phyloP scores from a whole-genome alignment of 1,284 basidiomycete genomes.

The Ustilago bromivora region DNA sequence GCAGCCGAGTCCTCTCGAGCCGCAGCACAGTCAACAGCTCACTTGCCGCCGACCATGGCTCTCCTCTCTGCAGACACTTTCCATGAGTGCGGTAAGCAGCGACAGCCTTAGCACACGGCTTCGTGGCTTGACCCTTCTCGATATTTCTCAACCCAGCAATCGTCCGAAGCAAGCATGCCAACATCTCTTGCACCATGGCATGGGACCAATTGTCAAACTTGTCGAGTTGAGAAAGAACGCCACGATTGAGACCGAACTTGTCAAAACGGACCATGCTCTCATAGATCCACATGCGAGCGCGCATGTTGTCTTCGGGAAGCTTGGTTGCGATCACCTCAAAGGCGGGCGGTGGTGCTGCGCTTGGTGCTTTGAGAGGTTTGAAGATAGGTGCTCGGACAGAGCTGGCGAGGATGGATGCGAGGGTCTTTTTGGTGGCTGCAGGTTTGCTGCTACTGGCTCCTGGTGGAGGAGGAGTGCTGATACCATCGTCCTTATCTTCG shows the following conservation, averaged over 20 bases:
- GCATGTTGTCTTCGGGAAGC: slow-evolving; percentile 52
- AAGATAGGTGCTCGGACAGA: slow-evolving; percentile 21
- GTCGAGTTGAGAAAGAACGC: slow-evolving; percentile 51
- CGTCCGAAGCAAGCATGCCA: slow-evolving; percentile 49
- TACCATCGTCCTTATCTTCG: slow-evolving; percentile 30
- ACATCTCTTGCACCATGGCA: slow-evolving; percentile 47
- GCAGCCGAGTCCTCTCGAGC: slow-evolving; percentile 16
- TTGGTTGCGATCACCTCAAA: slow-evolving; percentile 50
- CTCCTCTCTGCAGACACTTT: slow-evolving; percentile 44
- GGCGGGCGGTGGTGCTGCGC: slow-evolving; percentile 28
- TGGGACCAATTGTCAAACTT: slow-evolving; percentile 59
- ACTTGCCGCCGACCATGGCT: slow-evolving; percentile 51
- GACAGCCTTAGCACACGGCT: slow-evolving; percentile 30
- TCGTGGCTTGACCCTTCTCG: slow-evolving; percentile 50
- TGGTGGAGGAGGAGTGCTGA: slow-evolving; percentile 38
- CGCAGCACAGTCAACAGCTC: slow-evolving; percentile 28
- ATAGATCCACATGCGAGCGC: slow-evolving; percentile 63
- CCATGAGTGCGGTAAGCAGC: slow-evolving; percentile 38
- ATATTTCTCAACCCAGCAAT: slow-evolving; percentile 50
- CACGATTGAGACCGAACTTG: slow-evolving; percentile 48
- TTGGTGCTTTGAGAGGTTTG: slow-evolving; percentile 44
- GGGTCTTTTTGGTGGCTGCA: slow-evolving; percentile 24
- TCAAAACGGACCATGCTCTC: slow-evolving; percentile 61
- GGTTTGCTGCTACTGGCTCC: slow-evolving; percentile 10
- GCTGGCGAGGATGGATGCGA: slow-evolving; percentile 22